Conservation (phyloP, 495 filamentous ascomycete species). For the Penicillium steckii region DNA sequence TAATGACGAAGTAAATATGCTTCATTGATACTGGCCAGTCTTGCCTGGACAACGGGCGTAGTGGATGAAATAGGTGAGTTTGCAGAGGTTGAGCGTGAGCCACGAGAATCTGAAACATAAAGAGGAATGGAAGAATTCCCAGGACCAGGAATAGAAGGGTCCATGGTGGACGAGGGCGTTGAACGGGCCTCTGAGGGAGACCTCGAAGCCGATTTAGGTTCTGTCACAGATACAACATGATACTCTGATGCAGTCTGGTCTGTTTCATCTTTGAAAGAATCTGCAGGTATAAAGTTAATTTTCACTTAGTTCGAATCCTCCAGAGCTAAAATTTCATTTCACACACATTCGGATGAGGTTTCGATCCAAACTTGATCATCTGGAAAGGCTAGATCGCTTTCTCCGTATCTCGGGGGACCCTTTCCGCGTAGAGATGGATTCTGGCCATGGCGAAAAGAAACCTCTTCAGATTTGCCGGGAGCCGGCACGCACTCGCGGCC, state of each 20-base stretch:
- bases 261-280: slow-evolving; percentile 44
- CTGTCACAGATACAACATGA: slow-evolving; percentile 28
- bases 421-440: slow-evolving; percentile 41
- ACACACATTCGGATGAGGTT: slow-evolving; percentile 32
- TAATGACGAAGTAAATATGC: slow-evolving; percentile 44
- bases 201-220: slow-evolving; percentile 17
- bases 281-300: slow-evolving; percentile 15
- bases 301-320: neutral
- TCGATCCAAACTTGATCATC: slow-evolving; percentile 40
- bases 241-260: slow-evolving; percentile 43
- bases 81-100: slow-evolving; percentile 17
- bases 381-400: slow-evolving; percentile 41
- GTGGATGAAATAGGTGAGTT: slow-evolving; percentile 18
- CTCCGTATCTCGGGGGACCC: slow-evolving; percentile 44
- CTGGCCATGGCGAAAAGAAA: slow-evolving; percentile 45
- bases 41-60: slow-evolving; percentile 22
- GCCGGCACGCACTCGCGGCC: slow-evolving; percentile 43
- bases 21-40: slow-evolving; percentile 36
- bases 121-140: slow-evolving; percentile 11
- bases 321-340: neutral
- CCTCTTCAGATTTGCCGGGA: slow-evolving; percentile 39
- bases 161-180: slow-evolving; percentile 28
- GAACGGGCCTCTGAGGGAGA: slow-evolving; percentile 28
- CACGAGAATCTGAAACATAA: slow-evolving; percentile 15
- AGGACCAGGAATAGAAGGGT: slow-evolving; percentile 16